Base-by-base conservation (phyloP, 2,329 filamentous ascomycete genomes). In the Neonectria sp. region DNA sequence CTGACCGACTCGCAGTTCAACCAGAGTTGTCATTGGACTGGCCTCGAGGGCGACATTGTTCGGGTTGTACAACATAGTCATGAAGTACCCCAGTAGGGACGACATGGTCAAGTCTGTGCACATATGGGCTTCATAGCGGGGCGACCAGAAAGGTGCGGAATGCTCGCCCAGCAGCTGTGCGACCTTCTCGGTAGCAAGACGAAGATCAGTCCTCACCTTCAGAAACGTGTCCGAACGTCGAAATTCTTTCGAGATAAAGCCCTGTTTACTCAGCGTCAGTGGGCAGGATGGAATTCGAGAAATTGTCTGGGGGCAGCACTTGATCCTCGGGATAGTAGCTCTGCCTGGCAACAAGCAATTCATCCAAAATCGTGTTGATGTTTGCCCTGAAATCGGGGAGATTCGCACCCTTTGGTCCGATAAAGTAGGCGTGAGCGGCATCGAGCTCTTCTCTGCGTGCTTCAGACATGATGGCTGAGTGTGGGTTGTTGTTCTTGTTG, bases 51-150 rank as follows among this genome's bases (percentile, higher is more conserved):
- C 77, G 1, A 86, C 81, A 40, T 86, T 86, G 75, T 86, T 86
- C 0, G 84, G 83, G 55, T 86, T 86, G 65, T 85, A 86, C 27
- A 86, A 37, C 84, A 86, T 86, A 0, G 83, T 84, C 78, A 83
- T 84, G 31, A 85, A 82, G 69, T 85, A 85, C 1, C 84, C 84
- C 3, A 85, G 75, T 3, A 85, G 59, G 1, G 80, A 77, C 0
- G 83, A 75, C 81, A 85, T 85, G 53, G 75, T 80, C 71, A 84
- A 55, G 63, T 85, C 80, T 24, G 79, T 82, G 56, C 76, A 81
- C 84, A 86, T 86, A 62, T 86, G 84, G 4, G 77, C 84, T 53
- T 83, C 77, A 71, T 86, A 86, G 0, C 83, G 79, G 1, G 84
- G 81, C 1, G 79, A 83, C 81, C 83, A 86, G 69, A 83, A 85